Base-by-base conservation (phyloP, 1,139 yeast genomes). In the Suhomyces ambrosiae region DNA sequence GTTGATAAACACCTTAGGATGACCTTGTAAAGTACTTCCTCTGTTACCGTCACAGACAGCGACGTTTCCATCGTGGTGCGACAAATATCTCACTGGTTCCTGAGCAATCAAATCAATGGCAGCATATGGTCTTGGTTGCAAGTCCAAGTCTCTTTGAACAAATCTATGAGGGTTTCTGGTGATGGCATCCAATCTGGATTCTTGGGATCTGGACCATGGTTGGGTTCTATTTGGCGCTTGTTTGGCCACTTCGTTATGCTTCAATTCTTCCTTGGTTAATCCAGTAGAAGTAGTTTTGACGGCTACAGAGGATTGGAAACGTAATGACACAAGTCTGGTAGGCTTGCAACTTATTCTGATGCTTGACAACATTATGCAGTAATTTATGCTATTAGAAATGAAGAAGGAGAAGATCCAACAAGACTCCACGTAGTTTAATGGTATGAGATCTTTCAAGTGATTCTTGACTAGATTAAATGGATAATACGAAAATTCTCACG, bases 31-130 rank as follows among this genome's bases (percentile, higher is more conserved):
- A 24, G 78, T 76, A 44, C 50, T 51, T 15, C 87, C 88, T 53
- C 73, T 80, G 52, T 87, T 86, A 27, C 95, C 96, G 55, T 85
- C 88, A 58, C 96, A 87, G 14, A 84, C 94, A 2, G 95, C 96
- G 41, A 80, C 61, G 53, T 77, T 74, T 13, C 71, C 74, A 25
- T 71, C 71, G 24, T 58, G 58, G 49, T 76, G 78, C 30, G 61
- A 52, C 48, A 86, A 68, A 58, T 77, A 84, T 52, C 79, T 68
- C 33, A 87, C 66, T 8, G 96, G 95, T 55, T 81, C 80, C 55
- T 83, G 65, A 29, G 86, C 82, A 54, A 87, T 85, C 60, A 87
- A 73, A 38, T 86, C 92, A 57, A 87, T 87, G 44, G 95, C 95
- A 32, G 95, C 87, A 47, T 80, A 78, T 6, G 95, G 90, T 54